Conservation (phyloP, 768 basidiomycete genomes). For the Kwoniella europaea region DNA sequence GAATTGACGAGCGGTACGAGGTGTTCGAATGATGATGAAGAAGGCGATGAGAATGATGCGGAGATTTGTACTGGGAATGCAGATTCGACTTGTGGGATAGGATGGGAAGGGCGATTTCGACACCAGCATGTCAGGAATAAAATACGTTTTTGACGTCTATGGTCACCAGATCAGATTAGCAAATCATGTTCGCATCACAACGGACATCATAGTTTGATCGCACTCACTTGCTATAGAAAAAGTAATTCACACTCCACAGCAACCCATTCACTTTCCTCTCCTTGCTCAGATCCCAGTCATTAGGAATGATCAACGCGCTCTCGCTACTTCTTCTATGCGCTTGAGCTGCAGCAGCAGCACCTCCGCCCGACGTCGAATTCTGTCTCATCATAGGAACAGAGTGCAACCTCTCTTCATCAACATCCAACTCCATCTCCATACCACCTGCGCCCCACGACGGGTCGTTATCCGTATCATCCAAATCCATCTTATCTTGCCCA, state of each 20-base stretch:
- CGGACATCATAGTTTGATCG: background rate
- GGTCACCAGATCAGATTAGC: background rate
- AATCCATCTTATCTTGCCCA: slow-evolving; percentile 35
- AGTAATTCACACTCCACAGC: slow-evolving; percentile 96
- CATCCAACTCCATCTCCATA: slow-evolving; percentile 52
- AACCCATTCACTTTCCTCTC: slow-evolving; percentile 66
- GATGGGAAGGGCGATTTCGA: slow-evolving; percentile 61
- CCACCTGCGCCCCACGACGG: slow-evolving; percentile 44
- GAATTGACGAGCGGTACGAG: slow-evolving; percentile 7
- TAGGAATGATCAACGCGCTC: background rate
- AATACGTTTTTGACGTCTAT: slow-evolving; percentile 70
- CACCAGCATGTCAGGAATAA: slow-evolving; percentile 93
- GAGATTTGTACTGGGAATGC: slow-evolving; percentile 48
- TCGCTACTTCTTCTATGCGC: slow-evolving; percentile 15
- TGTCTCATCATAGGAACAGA: slow-evolving; percentile 16
- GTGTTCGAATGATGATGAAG: slow-evolving; percentile 18
- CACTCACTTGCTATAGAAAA: slow-evolving; percentile 89
- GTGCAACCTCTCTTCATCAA: slow-evolving; percentile 24
- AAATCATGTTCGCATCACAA: background rate
- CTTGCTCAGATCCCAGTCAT: slow-evolving; percentile 20
- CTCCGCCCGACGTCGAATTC: slow-evolving; percentile 20
- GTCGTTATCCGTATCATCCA: slow-evolving; percentile 36
- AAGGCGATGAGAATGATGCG: slow-evolving; percentile 34
- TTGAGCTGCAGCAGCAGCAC: background rate
- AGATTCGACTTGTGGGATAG: slow-evolving; percentile 20